Evolutionary conservation across 2,329 filamentous ascomycete species (phyloP).

Genomic region (Paecilomyces sp.): DNA sequence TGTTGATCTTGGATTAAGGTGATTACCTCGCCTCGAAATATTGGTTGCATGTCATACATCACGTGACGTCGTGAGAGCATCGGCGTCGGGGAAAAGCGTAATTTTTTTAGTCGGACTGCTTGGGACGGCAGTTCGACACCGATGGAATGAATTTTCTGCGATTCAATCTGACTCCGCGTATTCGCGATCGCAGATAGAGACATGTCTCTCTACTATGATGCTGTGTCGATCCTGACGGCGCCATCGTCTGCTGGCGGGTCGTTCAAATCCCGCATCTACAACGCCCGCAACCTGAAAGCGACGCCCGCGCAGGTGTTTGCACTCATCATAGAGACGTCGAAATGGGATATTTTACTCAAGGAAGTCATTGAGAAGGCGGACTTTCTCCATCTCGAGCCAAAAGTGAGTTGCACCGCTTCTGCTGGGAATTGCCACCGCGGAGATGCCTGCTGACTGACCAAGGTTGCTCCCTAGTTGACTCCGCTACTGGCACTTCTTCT

Average conservation of each 20-base stretch:
- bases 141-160: not conserved
- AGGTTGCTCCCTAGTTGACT: conserved; percentile 55
- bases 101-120: not conserved
- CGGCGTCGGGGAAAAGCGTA: not conserved
- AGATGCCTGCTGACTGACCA: conserved; percentile 29
- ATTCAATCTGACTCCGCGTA: not conserved
- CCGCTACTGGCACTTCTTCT: conserved; percentile 74
- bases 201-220: conserved; percentile 96
- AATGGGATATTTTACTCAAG: conserved; percentile 81
- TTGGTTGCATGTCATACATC: too few species aligned
- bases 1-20: too few species aligned
- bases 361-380: conserved; percentile 81
- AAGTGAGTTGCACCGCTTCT: conserved; percentile 49
- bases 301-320: conserved; percentile 79
- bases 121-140: not conserved
- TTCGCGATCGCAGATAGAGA: not conserved
- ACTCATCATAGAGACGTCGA: conserved; percentile 74
- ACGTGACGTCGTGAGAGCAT: too few species aligned
- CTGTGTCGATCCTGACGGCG: conserved; percentile 64
- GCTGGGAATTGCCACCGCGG: conserved; percentile 1
- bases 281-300: conserved; percentile 65
- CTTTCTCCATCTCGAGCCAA: conserved; percentile 71
- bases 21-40: too few species aligned
- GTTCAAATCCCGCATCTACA: conserved; percentile 78
- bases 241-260: conserved; percentile 65